phyloP scores from a whole-genome alignment of 345 rosid genomes.

The Brassica carinata region DNA sequence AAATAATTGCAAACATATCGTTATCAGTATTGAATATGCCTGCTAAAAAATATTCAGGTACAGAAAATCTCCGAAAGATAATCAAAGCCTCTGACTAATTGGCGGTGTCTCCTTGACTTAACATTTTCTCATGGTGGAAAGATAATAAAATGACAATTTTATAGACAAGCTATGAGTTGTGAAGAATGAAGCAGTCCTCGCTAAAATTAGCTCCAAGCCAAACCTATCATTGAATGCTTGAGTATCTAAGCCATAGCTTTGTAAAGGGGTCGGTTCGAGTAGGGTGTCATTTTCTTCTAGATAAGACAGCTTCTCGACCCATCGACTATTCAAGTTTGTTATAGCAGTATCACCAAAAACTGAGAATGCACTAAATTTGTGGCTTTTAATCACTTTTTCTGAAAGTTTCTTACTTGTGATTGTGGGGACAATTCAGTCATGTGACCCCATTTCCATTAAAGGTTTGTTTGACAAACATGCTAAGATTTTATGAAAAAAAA shows the following conservation, averaged over 20 bases:
- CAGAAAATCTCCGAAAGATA: background rate
- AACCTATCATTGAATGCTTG: slow-evolving; percentile 13
- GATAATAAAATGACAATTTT: slow-evolving; percentile 9
- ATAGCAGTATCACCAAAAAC: background rate
- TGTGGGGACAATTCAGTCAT: slow-evolving; percentile 11
- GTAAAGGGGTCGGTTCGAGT: slow-evolving; percentile 7
- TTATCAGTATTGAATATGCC: background rate
- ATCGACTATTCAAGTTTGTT: slow-evolving; percentile 7
- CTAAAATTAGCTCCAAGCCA: slow-evolving; percentile 8
- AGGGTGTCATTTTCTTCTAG: slow-evolving; percentile 11
- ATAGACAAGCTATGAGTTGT: background rate
- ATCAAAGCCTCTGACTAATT: background rate
- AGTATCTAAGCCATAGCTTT: background rate
- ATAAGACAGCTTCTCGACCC: slow-evolving; percentile 28
- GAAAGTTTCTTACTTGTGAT: slow-evolving; percentile 4
- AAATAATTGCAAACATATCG: background rate
- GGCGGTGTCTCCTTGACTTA: background rate
- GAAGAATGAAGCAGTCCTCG: background rate
- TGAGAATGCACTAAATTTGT: background rate
- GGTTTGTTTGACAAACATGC: background rate
- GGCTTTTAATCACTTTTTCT: background rate
- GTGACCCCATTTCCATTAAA: slow-evolving; percentile 21
- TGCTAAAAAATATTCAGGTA: background rate
- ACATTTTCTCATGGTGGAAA: background rate
- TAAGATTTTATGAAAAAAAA: slow-evolving; percentile 9